Evolutionary conservation across 345 rosid species (phyloP).

Genomic region (Linum trigynum): DNA sequence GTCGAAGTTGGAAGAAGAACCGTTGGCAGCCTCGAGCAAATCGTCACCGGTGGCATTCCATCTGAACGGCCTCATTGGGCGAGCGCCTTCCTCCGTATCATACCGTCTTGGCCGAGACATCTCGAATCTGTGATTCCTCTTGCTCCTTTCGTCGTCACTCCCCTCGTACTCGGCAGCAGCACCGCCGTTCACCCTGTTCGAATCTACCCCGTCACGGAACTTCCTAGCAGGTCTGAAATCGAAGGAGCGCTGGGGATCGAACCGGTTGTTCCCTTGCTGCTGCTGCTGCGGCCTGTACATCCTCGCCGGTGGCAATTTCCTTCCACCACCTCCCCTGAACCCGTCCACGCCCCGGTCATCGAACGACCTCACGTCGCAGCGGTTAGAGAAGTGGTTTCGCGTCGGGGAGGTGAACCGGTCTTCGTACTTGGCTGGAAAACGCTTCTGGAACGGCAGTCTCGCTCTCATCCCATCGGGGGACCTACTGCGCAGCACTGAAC

Average conservation of each 20-base stretch:
- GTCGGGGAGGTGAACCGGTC: conserved; percentile 30
- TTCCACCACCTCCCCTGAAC: conserved; percentile 26
- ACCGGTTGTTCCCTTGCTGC: conserved; percentile 13
- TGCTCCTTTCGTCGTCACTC: conserved; percentile 28
- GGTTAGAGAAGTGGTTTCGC: conserved; percentile 27
- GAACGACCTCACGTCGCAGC: conserved; percentile 18
- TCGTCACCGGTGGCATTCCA: background rate
- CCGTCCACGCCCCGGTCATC: conserved; percentile 27
- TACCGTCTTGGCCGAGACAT: conserved; percentile 19
- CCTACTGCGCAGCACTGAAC: conserved; percentile 30
- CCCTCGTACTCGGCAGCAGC: conserved; percentile 23
- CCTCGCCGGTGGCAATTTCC: conserved; percentile 28
- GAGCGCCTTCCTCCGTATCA: conserved; percentile 15
- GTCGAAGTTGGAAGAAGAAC: too few relatives aligned
- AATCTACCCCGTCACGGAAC: conserved; percentile 17
- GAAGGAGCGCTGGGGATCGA: conserved; percentile 22
- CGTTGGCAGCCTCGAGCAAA: background rate
- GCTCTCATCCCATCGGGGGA: conserved; percentile 34
- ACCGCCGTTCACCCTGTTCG: conserved; percentile 13
- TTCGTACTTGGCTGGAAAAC: conserved; percentile 25
- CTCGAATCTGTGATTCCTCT: conserved; percentile 23
- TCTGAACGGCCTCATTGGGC: conserved; percentile 14
- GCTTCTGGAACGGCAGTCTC: conserved; percentile 37
- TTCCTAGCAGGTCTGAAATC: conserved; percentile 19
- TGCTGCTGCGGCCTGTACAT: conserved; percentile 21